A percentile compares a stretch with the other conserved stretches of the same genome.
phyloP scores from a whole-genome alignment of 306 rosid species.

The Nissolia schottii region DNA sequence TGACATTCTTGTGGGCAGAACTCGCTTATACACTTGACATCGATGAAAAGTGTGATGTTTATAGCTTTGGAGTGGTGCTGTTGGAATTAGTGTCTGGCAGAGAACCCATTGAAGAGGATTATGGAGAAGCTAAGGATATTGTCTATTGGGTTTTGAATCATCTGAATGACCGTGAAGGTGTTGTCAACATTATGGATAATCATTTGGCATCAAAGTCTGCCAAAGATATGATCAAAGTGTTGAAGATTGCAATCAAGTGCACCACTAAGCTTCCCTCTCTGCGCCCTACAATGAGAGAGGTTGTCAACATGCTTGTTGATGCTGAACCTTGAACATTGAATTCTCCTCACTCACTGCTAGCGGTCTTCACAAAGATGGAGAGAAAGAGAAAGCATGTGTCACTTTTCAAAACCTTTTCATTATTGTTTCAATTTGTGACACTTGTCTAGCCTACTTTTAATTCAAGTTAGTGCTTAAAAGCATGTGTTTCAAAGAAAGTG shows the following conservation, averaged over 20 bases:
- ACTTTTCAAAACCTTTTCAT: not conserved
- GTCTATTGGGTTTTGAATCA: conserved; percentile 75
- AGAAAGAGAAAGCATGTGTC: too few species aligned
- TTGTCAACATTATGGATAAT: conserved; percentile 55
- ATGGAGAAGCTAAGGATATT: conserved; percentile 88
- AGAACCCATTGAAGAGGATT: conserved; percentile 72
- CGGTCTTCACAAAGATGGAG: conserved; percentile 21
- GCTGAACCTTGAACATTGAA: conserved; percentile 51
- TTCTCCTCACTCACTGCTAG: conserved; percentile 1
- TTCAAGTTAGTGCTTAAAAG: not conserved
- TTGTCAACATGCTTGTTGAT: conserved; percentile 73
- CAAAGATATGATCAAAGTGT: conserved; percentile 64
- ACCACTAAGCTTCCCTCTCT: conserved; percentile 72
- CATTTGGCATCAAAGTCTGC: conserved; percentile 41
- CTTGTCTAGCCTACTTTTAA: not conserved
- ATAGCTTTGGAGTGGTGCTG: conserved; percentile 87
- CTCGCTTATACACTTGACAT: conserved; percentile 75
- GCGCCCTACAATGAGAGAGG: conserved; percentile 94
- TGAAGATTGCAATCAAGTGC: conserved; percentile 79
- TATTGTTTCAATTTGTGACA: not conserved
- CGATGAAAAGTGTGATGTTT: conserved; percentile 81
- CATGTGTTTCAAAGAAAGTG: too few species aligned
- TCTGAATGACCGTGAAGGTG: conserved; percentile 54
- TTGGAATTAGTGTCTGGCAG: conserved; percentile 79
- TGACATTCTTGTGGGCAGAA: conserved; percentile 45